Evolutionary conservation across 1,284 basidiomycete genomes (phyloP).

Genomic region (Apiotrichum sp.): DNA sequence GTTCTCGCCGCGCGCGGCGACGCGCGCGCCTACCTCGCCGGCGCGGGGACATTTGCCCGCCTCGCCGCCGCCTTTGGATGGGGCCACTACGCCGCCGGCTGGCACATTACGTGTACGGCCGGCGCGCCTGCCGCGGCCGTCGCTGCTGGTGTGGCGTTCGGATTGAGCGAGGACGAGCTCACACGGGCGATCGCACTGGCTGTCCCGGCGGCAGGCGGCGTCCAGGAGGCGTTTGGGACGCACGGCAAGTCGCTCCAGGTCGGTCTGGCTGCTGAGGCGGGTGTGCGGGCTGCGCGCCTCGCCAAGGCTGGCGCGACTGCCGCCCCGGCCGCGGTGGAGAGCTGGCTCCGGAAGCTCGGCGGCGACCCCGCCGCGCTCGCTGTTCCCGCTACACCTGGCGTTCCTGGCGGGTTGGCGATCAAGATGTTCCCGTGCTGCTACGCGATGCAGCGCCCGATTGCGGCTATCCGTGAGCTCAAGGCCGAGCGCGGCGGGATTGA

Average conservation of each 20-base stretch:
- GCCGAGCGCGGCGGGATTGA: neutral
- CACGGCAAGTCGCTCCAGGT: constrained; percentile 11
- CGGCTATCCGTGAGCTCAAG: constrained; percentile 8
- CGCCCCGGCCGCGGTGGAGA: constrained; percentile 6
- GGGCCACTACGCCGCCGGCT: constrained; percentile 6
- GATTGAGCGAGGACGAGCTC: constrained; percentile 8
- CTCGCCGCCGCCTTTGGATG: constrained; percentile 5
- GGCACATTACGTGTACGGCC: constrained; percentile 10
- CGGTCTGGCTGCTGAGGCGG: constrained; percentile 6
- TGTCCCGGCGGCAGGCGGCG: constrained; percentile 6
- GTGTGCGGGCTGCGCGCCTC: constrained; percentile 4
- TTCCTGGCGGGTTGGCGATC: constrained; percentile 8
- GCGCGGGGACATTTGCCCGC: constrained; percentile 6
- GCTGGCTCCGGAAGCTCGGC: constrained; percentile 8
- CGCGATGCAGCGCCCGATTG: constrained; percentile 11
- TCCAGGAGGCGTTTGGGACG: constrained; percentile 11
- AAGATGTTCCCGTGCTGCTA: constrained; percentile 14
- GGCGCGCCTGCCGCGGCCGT: constrained; percentile 9
- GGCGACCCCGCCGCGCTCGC: neutral
- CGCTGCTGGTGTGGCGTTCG: constrained; percentile 1
- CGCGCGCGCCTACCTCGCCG: constrained; percentile 8
- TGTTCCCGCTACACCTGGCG: constrained; percentile 2
- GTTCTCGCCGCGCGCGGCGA: constrained; percentile 6
- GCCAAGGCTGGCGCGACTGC: constrained; percentile 4
- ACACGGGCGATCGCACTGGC: constrained; percentile 8